phyloP scores from a whole-genome alignment of 2,329 filamentous ascomycete genomes.

The Apiospora hydei region DNA sequence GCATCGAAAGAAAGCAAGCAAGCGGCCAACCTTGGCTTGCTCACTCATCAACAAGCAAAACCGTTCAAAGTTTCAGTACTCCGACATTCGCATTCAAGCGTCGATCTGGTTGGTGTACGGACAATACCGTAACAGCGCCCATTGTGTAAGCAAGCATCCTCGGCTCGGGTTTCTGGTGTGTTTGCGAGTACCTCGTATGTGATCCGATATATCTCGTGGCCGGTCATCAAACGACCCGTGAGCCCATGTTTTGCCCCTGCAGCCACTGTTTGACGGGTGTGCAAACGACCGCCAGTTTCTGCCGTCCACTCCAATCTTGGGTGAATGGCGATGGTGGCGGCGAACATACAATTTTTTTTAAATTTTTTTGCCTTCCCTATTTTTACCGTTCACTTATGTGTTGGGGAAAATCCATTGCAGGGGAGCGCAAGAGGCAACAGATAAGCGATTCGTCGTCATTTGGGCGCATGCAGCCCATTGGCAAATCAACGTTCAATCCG shows the following conservation, averaged over 20 bases:
- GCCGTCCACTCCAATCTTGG: background rate
- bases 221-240: background rate
- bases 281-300: background rate
- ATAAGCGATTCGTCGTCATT: background rate
- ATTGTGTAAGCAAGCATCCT: background rate
- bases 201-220: background rate
- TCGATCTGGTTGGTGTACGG: background rate
- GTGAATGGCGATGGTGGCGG: background rate
- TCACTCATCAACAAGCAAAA: background rate
- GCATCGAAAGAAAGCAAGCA: background rate
- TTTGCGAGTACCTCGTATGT: background rate
- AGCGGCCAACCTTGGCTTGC: background rate
- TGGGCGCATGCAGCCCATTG: background rate
- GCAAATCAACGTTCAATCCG: slow-evolving; percentile 2
- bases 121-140: no score
- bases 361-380: no score
- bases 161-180: background rate
- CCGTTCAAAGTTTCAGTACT: background rate
- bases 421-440: background rate
- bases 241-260: background rate
- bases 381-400: background rate
- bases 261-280: background rate
- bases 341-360: background rate
- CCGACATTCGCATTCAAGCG: no score
- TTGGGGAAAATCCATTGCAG: background rate